phyloP scores from a whole-genome alignment of 2,329 filamentous ascomycete genomes.

The Pseudocercospora fuligena region DNA sequence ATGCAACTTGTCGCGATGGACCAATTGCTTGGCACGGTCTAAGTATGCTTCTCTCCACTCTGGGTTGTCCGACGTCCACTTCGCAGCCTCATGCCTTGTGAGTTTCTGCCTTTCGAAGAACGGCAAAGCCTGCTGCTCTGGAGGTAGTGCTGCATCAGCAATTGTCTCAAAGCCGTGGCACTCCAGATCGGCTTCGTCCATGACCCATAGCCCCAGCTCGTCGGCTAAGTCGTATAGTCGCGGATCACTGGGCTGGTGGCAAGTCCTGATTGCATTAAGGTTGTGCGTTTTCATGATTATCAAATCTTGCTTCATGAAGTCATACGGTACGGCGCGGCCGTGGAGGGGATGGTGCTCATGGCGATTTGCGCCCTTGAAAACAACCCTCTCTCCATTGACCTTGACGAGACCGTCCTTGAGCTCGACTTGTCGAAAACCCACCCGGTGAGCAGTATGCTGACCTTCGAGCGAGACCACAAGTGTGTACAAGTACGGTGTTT shows the following conservation, averaged over 20 bases:
- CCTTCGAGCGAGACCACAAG: slow-evolving; percentile 52
- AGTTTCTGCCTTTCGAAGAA: slow-evolving; percentile 54
- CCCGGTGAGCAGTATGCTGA: slow-evolving; percentile 56
- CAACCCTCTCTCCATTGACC: slow-evolving; percentile 66
- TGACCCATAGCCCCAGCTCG: slow-evolving; percentile 70
- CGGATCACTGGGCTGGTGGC: slow-evolving; percentile 70
- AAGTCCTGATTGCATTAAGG: slow-evolving; percentile 71
- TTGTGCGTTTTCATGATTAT: slow-evolving; percentile 72
- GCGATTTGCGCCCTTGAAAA: slow-evolving; percentile 68
- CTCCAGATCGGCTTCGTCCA: slow-evolving; percentile 60
- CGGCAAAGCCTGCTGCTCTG: slow-evolving; percentile 61
- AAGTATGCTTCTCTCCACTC: slow-evolving; percentile 68
- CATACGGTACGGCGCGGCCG: slow-evolving; percentile 66
- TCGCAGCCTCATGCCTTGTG: slow-evolving; percentile 59
- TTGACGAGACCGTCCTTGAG: slow-evolving; percentile 63
- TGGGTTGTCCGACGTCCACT: slow-evolving; percentile 66
- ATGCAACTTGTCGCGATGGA: slow-evolving; percentile 73
- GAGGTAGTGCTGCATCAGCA: slow-evolving; percentile 30
- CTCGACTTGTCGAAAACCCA: slow-evolving; percentile 70
- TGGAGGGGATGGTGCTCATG: slow-evolving; percentile 71
- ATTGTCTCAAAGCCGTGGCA: slow-evolving; percentile 52
- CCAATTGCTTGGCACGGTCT: slow-evolving; percentile 67
- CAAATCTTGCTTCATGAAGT: slow-evolving; percentile 66
- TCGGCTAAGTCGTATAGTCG: slow-evolving; percentile 65
- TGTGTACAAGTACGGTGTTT: slow-evolving; percentile 66